Percentiles rank a stretch among this genome's conserved stretches.
phyloP scores from a whole-genome alignment of 108 stramenopile genomes.

The Pseudonitzschia delicatissima region DNA sequence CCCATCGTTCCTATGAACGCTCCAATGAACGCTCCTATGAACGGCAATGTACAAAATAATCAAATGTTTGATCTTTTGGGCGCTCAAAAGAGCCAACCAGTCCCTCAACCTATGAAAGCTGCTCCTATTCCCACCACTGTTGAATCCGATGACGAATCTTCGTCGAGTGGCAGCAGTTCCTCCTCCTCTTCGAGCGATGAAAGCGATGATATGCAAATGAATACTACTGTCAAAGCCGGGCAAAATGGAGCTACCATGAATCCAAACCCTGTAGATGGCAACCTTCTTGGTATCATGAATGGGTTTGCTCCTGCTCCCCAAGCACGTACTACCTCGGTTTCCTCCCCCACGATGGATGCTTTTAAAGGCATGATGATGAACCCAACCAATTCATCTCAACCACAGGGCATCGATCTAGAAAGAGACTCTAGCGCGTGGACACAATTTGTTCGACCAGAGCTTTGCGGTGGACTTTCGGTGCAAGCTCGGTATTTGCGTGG shows the following conservation, averaged over 20 bases:
- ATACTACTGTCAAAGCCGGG: neutral
- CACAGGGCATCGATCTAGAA: slow-evolving; percentile 42
- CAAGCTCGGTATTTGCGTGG: slow-evolving; percentile 68
- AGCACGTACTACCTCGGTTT: neutral
- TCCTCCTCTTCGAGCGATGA: slow-evolving; percentile 6
- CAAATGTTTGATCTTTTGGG: slow-evolving; percentile 10
- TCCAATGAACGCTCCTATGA: no score
- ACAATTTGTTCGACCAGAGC: slow-evolving; percentile 66
- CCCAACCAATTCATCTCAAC: slow-evolving; percentile 56
- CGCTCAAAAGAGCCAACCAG: neutral
- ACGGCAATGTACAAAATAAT: neutral
- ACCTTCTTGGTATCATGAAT: slow-evolving; percentile 19
- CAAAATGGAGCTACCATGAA: neutral
- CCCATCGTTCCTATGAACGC: no score
- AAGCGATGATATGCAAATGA: neutral
- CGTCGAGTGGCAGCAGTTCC: no score
- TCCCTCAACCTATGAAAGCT: neutral
- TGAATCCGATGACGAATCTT: slow-evolving; percentile 18
- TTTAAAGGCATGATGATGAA: slow-evolving; percentile 78
- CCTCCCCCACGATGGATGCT: slow-evolving; percentile 37
- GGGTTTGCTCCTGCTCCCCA: slow-evolving; percentile 4
- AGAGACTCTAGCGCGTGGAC: slow-evolving; percentile 61
- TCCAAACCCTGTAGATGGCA: slow-evolving; percentile 5
- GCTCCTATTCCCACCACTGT: slow-evolving; percentile 18
- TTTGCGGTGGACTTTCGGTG: slow-evolving; percentile 63